Evolutionary conservation across 2,329 filamentous ascomycete species (phyloP).

Genomic region (Monosporascus sp.): DNA sequence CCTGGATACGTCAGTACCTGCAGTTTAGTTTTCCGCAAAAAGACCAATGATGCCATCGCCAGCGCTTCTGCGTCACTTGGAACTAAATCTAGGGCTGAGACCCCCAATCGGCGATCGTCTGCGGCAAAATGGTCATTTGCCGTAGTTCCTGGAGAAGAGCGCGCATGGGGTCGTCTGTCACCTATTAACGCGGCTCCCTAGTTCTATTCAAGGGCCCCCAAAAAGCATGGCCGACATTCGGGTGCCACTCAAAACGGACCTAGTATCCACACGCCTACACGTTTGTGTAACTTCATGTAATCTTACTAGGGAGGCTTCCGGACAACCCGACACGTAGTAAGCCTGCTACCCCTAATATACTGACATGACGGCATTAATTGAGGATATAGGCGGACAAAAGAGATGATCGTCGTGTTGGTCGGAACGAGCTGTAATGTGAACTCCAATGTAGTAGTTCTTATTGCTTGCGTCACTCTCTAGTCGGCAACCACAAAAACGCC

Average conservation of each 20-base stretch:
- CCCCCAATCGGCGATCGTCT: neutral
- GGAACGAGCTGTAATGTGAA: neutral
- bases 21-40: neutral
- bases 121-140: neutral
- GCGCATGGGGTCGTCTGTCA: neutral
- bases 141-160: neutral
- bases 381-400: neutral
- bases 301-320: neutral
- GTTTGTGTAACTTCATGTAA: neutral
- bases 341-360: neutral
- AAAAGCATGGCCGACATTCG: too few species aligned
- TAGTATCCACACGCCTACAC: neutral
- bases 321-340: neutral
- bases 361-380: neutral
- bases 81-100: neutral
- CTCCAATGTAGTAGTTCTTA: neutral
- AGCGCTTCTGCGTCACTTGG: neutral
- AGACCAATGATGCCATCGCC: neutral
- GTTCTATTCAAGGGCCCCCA: neutral
- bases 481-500: neutral
- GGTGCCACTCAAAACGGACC: too few species aligned
- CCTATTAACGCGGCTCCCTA: neutral
- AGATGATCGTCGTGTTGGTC: neutral
- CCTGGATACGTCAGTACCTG: neutral
- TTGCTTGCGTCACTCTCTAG: neutral